Base-by-base conservation (phyloP, 352 stramenopile species). In the Pythium pyrilobum region DNA sequence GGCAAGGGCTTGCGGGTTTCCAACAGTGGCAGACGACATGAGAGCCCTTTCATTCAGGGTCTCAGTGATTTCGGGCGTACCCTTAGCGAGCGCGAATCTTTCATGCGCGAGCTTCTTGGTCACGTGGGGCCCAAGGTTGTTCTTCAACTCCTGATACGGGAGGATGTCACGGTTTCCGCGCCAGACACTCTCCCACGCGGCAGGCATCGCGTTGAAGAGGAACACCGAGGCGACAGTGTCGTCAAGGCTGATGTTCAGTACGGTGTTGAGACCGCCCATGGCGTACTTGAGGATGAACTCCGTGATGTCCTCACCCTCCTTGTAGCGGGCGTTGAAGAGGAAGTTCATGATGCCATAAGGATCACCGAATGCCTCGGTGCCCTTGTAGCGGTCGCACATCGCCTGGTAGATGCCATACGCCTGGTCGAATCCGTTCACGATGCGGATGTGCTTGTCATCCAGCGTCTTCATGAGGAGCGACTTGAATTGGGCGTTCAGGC, bases 381-480 rank as follows among this genome's bases (percentile, higher is more conserved):
- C 50, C 34, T 50, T 43, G 32, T 58, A 58, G 6, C 10, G 20
- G 15, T 42, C 29, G 34, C 38, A 44, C 28, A 56, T 56, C 29
- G 39, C 18, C 3, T 48, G 49, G 49, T 50, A 50, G 23, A 58
- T 58, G 3, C 50, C 50, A 18, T 58, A 50, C 2, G 50, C 24
- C 6, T 33, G 41, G 10, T 49, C 23, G 10, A 43, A 29, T 7
- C 13, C 25, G 36, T 56, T 46, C 9, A 56, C 50, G 20, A 57
- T 41, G 23, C 38, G 38, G 25, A 48, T 47, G 39, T 56, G 49
- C 25, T 38, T 48, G 49, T 56, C 32, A 16, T 56, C 49, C 4
- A 56, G 27, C 20, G 49, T 56, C 37, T 56, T 56, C 49, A 56
- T 56, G 4, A 56, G 24, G 41, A 48, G 36, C 41, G 27, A 36